Evolutionary conservation across 176 grass and related monocot genomes (phyloP).

Genomic region (Ensete ventricosum): DNA sequence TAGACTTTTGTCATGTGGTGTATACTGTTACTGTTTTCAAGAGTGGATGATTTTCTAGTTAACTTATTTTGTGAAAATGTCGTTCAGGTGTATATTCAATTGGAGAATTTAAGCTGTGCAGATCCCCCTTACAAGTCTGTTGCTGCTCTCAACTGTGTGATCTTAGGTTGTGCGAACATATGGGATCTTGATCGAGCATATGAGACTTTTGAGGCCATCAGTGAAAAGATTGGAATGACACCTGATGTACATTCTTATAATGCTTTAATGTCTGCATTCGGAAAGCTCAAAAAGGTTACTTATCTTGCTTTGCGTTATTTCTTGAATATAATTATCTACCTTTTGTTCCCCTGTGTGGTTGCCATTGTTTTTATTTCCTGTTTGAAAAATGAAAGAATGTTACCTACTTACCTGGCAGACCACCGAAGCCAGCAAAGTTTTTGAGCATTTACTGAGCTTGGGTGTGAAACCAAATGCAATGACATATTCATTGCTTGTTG

Average conservation of each 20-base stretch:
- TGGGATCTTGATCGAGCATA: slow-evolving; percentile 92
- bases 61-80: not conserved
- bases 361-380: not conserved
- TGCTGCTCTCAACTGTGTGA: slow-evolving; percentile 81
- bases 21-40: not conserved
- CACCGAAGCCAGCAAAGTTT: slow-evolving; percentile 67
- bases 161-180: slow-evolving; percentile 88
- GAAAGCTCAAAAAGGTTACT: slow-evolving; percentile 57
- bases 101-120: slow-evolving; percentile 65
- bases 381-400: not conserved
- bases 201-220: slow-evolving; percentile 78
- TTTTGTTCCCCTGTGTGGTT: not conserved
- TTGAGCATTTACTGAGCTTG: slow-evolving; percentile 56
- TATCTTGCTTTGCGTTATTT: not conserved
- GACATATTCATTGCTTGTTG: slow-evolving; percentile 63
- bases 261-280: slow-evolving; percentile 70
- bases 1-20: not conserved
- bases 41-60: not conserved
- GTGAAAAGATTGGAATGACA: slow-evolving; percentile 56
- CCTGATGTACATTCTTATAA: slow-evolving; percentile 91
- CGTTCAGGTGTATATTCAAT: slow-evolving; percentile 63
- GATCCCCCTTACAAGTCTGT: slow-evolving; percentile 83
- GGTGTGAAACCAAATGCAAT: slow-evolving; percentile 73
- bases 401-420: slow-evolving; percentile 32
- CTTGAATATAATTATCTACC: not conserved